Conservation (phyloP, 2,329 filamentous ascomycete species). For the Colletotrichum chlorophyti region DNA sequence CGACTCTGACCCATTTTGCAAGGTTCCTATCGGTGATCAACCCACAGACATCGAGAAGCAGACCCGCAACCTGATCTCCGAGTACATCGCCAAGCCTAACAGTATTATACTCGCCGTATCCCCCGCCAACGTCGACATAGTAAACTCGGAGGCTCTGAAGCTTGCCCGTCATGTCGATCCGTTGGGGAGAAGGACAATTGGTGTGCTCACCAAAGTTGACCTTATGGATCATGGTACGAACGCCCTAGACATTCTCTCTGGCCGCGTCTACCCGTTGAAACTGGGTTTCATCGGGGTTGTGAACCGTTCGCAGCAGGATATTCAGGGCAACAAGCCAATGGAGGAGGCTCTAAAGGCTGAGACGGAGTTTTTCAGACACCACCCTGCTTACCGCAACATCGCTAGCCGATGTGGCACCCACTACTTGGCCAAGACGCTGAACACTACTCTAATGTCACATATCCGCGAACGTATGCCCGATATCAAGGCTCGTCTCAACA, state of each 20-base stretch:
- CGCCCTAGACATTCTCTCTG: slow-evolving; percentile 95
- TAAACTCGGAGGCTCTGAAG: slow-evolving; percentile 97
- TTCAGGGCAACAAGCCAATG: slow-evolving; percentile 94
- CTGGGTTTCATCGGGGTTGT: slow-evolving; percentile 98
- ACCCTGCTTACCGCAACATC: slow-evolving; percentile 97
- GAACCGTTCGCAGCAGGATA: slow-evolving; percentile 97
- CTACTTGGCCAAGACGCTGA: slow-evolving; percentile 92
- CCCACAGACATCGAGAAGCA: slow-evolving; percentile 98
- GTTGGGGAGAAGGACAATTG: slow-evolving; percentile 91
- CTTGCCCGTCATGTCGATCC: slow-evolving; percentile 96
- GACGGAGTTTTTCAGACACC: slow-evolving; percentile 94
- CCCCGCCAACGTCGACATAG: slow-evolving; percentile 95
- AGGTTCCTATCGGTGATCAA: slow-evolving; percentile 97
- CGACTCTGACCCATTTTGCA: slow-evolving; percentile 23
- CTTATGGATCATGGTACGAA: slow-evolving; percentile 99
- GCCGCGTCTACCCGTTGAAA: slow-evolving; percentile 94
- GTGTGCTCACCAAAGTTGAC: slow-evolving; percentile 95
- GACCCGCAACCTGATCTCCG: slow-evolving; percentile 92
- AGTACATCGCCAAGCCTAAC: slow-evolving; percentile 99
- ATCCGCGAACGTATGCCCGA: slow-evolving; percentile 95
- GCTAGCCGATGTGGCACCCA: slow-evolving; percentile 91
- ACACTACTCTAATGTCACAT: slow-evolving; percentile 93
- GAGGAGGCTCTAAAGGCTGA: slow-evolving; percentile 89
- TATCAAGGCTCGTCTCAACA: slow-evolving; percentile 97
- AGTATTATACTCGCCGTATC: slow-evolving; percentile 97